A percentile compares a stretch with the other conserved stretches of the same genome.
phyloP scores from a whole-genome alignment of 805 yeast species.

The Wickerhamomyces rabaulensis region DNA sequence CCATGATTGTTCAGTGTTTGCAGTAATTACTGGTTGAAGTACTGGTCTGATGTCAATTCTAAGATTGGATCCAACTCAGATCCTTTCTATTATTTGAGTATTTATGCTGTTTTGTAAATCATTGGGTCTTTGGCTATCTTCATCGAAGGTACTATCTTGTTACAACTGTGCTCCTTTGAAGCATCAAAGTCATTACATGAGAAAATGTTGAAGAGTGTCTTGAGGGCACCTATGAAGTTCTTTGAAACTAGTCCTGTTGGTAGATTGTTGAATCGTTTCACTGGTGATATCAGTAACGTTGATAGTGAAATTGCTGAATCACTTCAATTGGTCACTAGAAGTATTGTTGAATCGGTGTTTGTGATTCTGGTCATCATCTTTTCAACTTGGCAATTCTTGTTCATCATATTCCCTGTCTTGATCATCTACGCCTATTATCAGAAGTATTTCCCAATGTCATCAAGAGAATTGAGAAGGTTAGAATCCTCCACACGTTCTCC shows the following conservation, averaged over 20 bases:
- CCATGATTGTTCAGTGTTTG: constrained; percentile 40
- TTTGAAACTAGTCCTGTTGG: constrained; percentile 84
- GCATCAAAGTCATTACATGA: constrained; percentile 28
- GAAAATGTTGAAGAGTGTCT: constrained; percentile 45
- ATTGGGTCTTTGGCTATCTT: no score
- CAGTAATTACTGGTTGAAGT: constrained; percentile 70
- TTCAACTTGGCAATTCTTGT: constrained; percentile 64
- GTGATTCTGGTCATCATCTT: constrained; percentile 59
- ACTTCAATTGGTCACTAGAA: constrained; percentile 46
- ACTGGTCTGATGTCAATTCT: constrained; percentile 62
- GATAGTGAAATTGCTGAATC: constrained; percentile 72
- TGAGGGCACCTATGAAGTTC: constrained; percentile 73
- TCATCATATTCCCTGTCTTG: constrained; percentile 28
- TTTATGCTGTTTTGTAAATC: no score
- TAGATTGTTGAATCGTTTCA: constrained; percentile 72
- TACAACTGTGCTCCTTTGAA: no score
- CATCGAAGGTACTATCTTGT: no score
- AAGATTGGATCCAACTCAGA: no score
- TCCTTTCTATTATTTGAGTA: no score
- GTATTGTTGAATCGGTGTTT: constrained; percentile 39
- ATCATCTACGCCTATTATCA: constrained; percentile 50
- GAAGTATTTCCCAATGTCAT: no score
- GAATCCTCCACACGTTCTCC: constrained; percentile 67
- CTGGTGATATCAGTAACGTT: constrained; percentile 74
- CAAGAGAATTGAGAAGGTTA: constrained; percentile 69